Conservation (phyloP, 106 monocot species). For the Acorus calamus region DNA sequence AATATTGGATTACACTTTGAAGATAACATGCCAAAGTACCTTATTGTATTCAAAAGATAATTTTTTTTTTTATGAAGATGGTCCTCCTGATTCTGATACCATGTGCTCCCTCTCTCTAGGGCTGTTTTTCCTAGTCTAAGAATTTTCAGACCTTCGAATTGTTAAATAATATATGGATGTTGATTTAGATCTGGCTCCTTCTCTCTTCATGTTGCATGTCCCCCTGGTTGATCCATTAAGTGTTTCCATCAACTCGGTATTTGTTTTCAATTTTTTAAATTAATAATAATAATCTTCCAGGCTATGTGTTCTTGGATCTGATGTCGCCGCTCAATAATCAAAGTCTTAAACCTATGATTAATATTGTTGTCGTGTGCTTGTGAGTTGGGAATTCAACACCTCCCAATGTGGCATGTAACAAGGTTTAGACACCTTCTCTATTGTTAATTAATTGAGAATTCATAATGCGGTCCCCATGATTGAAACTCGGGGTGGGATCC, state of each 20-base stretch:
- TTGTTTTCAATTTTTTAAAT: background rate
- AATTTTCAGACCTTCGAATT: no score
- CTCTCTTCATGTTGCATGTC: no score
- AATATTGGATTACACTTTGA: conserved; percentile 8
- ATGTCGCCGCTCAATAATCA: conserved; percentile 4
- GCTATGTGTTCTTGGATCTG: conserved; percentile 39
- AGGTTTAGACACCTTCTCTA: no score
- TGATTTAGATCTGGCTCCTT: no score
- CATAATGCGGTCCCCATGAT: no score
- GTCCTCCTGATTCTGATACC: background rate
- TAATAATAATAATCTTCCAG: background rate
- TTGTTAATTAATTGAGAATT: no score
- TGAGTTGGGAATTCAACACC: conserved; percentile 1
- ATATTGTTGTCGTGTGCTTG: background rate
- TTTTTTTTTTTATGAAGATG: background rate
- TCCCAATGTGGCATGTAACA: no score
- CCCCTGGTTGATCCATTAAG: background rate
- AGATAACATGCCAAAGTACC: background rate
- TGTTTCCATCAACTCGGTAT: conserved; percentile 16
- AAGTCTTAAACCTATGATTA: background rate
- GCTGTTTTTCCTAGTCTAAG: background rate
- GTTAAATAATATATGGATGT: no score
- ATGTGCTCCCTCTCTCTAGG: conserved; percentile 5
- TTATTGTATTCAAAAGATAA: background rate
- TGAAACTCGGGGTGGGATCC: no score